Evolutionary conservation across 2,329 filamentous ascomycete species (phyloP).

Genomic region (Fusarium dimerum): DNA sequence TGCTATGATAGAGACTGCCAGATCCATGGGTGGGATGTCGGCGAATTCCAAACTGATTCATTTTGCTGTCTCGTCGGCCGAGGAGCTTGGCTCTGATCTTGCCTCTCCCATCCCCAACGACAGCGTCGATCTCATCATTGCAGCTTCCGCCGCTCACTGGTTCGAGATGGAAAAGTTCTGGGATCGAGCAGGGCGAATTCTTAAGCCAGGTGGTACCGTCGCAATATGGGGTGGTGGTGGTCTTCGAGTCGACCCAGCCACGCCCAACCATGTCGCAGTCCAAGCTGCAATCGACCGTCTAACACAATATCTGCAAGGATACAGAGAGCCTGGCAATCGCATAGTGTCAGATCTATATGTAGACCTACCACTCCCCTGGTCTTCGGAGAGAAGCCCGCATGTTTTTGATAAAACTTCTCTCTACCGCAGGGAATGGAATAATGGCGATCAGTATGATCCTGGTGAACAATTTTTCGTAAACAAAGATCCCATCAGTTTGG

Average conservation of each 20-base stretch:
- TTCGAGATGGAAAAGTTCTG: conserved; percentile 57
- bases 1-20: conserved; percentile 54
- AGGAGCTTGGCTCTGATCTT: conserved; percentile 40
- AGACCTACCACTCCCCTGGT: conserved; percentile 51
- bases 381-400: conserved; percentile 28
- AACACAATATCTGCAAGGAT: no score
- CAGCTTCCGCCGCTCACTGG: conserved; percentile 57
- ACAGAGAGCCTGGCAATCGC: no score
- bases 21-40: conserved; percentile 34
- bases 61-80: conserved; percentile 44
- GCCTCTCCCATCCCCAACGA: conserved; percentile 31
- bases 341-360: no score
- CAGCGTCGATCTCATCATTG: conserved; percentile 51
- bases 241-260: conserved; percentile 30
- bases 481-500: conserved; percentile 27
- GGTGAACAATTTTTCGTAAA: conserved; percentile 30
- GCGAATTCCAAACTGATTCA: conserved; percentile 33
- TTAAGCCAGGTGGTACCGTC: conserved; percentile 56
- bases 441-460: conserved; percentile 4
- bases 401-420: conserved; percentile 44
- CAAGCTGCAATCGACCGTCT: conserved; percentile 38
- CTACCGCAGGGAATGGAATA: conserved; percentile 45
- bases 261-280: conserved; percentile 43
- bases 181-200: conserved; percentile 43
- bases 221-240: conserved; percentile 48